Conservation (phyloP, 1,139 yeast genomes). For the Geotrichum australiense region DNA sequence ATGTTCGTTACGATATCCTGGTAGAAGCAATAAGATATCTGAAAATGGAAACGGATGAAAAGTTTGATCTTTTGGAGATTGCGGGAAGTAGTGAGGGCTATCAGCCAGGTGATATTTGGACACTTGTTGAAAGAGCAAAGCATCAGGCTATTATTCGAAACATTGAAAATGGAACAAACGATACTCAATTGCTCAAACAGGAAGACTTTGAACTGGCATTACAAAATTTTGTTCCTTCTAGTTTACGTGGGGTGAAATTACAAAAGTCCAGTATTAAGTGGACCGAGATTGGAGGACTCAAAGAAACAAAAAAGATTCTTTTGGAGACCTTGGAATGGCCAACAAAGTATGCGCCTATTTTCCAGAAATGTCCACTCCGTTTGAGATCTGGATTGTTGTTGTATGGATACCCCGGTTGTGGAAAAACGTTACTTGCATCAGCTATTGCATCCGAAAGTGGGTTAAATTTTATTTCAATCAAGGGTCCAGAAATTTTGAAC, state of each 20-base stretch:
- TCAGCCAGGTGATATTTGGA: conserved; percentile 72
- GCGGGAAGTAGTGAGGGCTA: conserved; percentile 82
- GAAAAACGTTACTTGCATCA: conserved; percentile 86
- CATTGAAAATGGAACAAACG: conserved; percentile 20
- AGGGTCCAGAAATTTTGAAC: conserved; percentile 94
- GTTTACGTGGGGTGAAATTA: conserved; percentile 77
- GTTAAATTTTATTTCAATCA: conserved; percentile 82
- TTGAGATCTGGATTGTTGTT: conserved; percentile 82
- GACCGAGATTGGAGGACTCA: conserved; percentile 85
- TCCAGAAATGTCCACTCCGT: conserved; percentile 78
- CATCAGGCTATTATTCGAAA: conserved; percentile 39
- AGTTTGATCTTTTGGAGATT: conserved; percentile 60
- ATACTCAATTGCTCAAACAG: conserved; percentile 5
- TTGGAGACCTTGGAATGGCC: conserved; percentile 97
- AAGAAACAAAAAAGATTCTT: conserved; percentile 64
- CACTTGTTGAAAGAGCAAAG: conserved; percentile 64
- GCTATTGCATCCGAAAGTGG: conserved; percentile 96
- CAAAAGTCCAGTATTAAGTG: conserved; percentile 72
- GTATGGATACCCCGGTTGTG: conserved; percentile 98
- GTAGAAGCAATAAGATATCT: conserved; percentile 39
- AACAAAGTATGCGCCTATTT: conserved; percentile 89
- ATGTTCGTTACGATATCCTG: conserved; percentile 49
- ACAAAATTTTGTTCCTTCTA: conserved; percentile 67
- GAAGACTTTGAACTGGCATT: conserved; percentile 51
- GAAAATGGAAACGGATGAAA: conserved; percentile 32